These are phyloP conservation scores for Trichocladium uniseriatum DNA, from an alignment of 495 filamentous ascomycete genomes.

Conservation along the genomic window DNA sequence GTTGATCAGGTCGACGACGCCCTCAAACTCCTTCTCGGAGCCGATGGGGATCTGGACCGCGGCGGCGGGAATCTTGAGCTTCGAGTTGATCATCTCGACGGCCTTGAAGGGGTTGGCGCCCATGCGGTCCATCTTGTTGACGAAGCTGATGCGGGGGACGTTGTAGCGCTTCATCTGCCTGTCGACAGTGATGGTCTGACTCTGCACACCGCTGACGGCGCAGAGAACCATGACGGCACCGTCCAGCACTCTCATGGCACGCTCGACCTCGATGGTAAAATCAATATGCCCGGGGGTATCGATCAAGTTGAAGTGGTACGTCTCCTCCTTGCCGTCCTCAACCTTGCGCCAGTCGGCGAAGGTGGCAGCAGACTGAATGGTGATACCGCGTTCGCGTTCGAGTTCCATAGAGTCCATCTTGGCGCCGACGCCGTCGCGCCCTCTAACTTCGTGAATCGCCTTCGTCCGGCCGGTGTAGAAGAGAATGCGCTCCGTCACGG, in stretches of 20 bases:
- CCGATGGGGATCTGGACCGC: constrained; percentile 96
- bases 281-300: constrained; percentile 99
- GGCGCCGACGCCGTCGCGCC: constrained; percentile 88
- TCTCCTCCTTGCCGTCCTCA: constrained; percentile 67
- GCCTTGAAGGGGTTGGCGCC: constrained; percentile 98
- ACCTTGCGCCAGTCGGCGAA: constrained; percentile 95
- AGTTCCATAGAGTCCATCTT: constrained; percentile 99
- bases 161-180: constrained; percentile 98
- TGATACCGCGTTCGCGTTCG: constrained; percentile 97
- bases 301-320: constrained; percentile 96
- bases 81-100: constrained; percentile 92
- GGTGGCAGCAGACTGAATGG: constrained; percentile 95
- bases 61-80: constrained; percentile 84
- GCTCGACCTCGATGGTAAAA: constrained; percentile 98
- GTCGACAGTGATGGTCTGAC: constrained; percentile 96
- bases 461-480: constrained; percentile 98
- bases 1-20: constrained; percentile 84
- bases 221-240: constrained; percentile 98
- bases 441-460: constrained; percentile 94
- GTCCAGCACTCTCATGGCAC: constrained; percentile 90
- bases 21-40: constrained; percentile 81
- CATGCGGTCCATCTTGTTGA: constrained; percentile 99
- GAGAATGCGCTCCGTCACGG: constrained; percentile 90
- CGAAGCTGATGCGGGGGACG: constrained; percentile 86
- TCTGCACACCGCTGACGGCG: constrained; percentile 94